Base-by-base conservation (phyloP, 495 filamentous ascomycete genomes). In the Apiosordaria backusii region DNA sequence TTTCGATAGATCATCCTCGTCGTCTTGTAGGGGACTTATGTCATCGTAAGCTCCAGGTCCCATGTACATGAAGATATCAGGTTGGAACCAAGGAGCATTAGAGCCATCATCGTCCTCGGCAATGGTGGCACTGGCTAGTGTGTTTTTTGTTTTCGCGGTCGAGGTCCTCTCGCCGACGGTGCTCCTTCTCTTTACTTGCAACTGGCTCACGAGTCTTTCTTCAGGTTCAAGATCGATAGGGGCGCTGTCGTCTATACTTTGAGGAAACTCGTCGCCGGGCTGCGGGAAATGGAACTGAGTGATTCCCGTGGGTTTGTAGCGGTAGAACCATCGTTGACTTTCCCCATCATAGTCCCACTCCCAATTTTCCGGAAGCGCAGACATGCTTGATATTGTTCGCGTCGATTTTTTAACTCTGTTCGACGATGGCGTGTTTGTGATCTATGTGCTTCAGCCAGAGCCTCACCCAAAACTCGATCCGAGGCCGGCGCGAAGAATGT, bases 211-310 rank as follows among this genome's bases (percentile, higher is more conserved):
- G 2, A 80, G 68, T 63, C 61, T 70, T 58, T 80, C 76, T 23
- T 79, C 76, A 53, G 76, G 76, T 6, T 75, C 65, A 1, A 80
- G 71, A 45, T 76, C 75, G 50, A 75, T 67, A 0, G 76, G 70
- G 7, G 75, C 73, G 19, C 71, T 68, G 7, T 74, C 72, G 59
- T 79, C 78, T 68, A 80, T 65, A 45, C 73, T 78, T 63, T 81
- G 78, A 55, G 81, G 81, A 57, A 76, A 84, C 72, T 84, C 81
- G 40, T 84, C 81, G 67, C 81, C 81, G 7, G 76, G 75, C 25
- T 78, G 79, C 0, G 81, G 81, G 59, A 83, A 84, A 59, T 76
- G 78, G 70, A 78, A 84, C 62, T 84, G 81, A 19, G 78, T 70
- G 27, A 78, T 65, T 0, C 81, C 81, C 15, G 81, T 82, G 22